Base-by-base conservation (phyloP, 371 early-diverging fungal species). In the Mortierella sp. region DNA sequence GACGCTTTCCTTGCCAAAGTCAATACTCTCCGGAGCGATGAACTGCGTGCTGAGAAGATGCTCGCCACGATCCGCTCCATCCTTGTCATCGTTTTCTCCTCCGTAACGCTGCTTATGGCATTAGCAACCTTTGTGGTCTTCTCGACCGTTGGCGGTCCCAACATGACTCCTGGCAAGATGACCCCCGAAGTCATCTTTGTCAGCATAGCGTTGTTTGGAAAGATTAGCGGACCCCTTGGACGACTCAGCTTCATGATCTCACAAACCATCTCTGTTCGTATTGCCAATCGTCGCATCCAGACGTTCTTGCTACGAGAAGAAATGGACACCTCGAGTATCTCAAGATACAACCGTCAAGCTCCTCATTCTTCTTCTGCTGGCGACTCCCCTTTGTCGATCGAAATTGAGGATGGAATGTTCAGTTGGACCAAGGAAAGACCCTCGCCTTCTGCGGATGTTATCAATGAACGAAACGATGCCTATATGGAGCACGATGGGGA, bases 1-100 rank as follows among this genome's bases (percentile, higher is more conserved):
- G 64, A 57, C 30, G 49, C 74, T 28, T 81, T 82, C 63, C 62
- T 61, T 12, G 64, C 64, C 21, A 79, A 64, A 54, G 50, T 74
- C 21, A 46, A 68, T 16, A 54, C 28, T 5, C 28, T 74, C 21
- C 43, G 74, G 26, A 9, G 53, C 31, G 61, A 86, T 43, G 93
- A 92, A 67, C 67, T 98, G 69, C 80, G 82, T 18, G 95, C 92
- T 12, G 73, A 96, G 38, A 89, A 88, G 73, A 86, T 84, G 41
- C 87, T 74, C 26, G 69, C 64, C 5, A 68, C 69, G 8, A 42
- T 68, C 12, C 53, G 54, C 6, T 63, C 74, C 1, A 16, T 74
- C 27, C 31, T 74, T 26, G 66, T 68, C 28, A 81, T 62, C 58
- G 67, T 68, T 58, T 82, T 72, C 38, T 59, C 69, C 8, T 62